Base-by-base conservation (phyloP, 1,284 basidiomycete genomes). In the Papiliotrema laurentii region DNA sequence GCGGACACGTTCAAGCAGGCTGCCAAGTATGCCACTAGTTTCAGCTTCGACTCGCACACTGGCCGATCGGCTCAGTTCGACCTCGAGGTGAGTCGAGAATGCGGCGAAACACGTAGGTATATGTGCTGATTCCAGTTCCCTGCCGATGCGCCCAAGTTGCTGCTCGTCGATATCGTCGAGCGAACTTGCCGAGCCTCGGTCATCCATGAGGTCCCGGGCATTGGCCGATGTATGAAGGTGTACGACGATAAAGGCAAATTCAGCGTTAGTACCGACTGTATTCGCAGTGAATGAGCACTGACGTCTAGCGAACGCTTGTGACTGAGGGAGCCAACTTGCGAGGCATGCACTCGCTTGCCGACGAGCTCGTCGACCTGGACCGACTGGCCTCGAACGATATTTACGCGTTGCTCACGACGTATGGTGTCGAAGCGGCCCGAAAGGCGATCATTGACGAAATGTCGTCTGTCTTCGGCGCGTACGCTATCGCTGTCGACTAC, bases 381-480 rank as follows among this genome's bases (percentile, higher is more conserved):
- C 80, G 81, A 46, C 83, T 97, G 50, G 88, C 88, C 64, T 93
- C 93, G 24, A 98, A 98, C 76, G 93, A 98, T 66, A 90, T 99
- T 51, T 90, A 91, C 64, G 87, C 93, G 16, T 85, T 94, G 45
- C 77, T 97, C 39, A 83, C 83, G 64, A 88, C 90, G 2, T 98
- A 97, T 68, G 96, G 96, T 49, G 94, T 99, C 26, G 96, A 99
- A 76, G 94, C 96, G 74, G 96, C 94, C 22, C 85, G 96, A 36
- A 84, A 85, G 25, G 85, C 90, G n/a, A 89, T 99, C 64, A 68
- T 72, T 50, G 79, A 80, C 51, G 94, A 98, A 74, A 89, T 98
- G 76, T 81, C 85, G 39, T 83, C 82, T 33, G 91, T 99, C 47
- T 99, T 99, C 74, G 85, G 83, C n/a, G 91, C 88, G 3, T 99